phyloP scores from a whole-genome alignment of 1,139 yeast species.

The Saccharomyces hybrid region DNA sequence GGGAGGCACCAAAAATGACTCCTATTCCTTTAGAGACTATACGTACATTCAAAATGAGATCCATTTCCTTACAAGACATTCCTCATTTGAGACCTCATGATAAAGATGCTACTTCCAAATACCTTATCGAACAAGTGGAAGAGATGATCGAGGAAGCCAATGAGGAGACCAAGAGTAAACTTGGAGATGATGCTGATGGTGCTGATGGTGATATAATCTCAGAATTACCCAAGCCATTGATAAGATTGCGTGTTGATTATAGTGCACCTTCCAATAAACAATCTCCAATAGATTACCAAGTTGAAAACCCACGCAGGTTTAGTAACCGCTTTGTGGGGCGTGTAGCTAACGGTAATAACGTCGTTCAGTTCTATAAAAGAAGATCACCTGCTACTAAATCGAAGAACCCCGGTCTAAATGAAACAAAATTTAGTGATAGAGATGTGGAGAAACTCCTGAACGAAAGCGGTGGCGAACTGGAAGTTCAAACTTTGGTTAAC shows the following conservation, averaged over 20 bases:
- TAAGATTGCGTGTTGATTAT: constrained; percentile 79
- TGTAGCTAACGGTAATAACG: constrained; percentile 85
- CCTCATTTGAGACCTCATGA: constrained; percentile 58
- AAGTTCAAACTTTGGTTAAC: constrained; percentile 54
- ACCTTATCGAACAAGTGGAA: constrained; percentile 58
- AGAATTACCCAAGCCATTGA: constrained; percentile 60
- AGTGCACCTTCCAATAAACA: constrained; percentile 41
- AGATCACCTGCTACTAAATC: constrained; percentile 16
- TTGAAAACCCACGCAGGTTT: constrained; percentile 83
- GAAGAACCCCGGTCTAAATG: constrained; percentile 13
- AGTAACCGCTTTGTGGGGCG: constrained; percentile 84
- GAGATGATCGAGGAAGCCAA: constrained; percentile 55
- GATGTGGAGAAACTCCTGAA: constrained; percentile 20
- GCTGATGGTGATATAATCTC: constrained; percentile 11
- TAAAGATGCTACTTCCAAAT: constrained; percentile 53
- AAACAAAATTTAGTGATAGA: constrained; percentile 22
- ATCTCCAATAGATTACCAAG: constrained; percentile 54
- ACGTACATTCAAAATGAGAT: constrained; percentile 75
- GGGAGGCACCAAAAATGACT: constrained; percentile 48
- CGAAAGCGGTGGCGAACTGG: constrained; percentile 34
- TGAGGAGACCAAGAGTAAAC: constrained; percentile 38
- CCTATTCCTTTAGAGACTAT: constrained; percentile 64
- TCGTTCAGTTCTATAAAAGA: constrained; percentile 57
- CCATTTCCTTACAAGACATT: constrained; percentile 48
- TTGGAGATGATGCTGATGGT: constrained; percentile 7